A percentile compares a stretch with the other conserved stretches of the same genome.
Conservation (phyloP, 202 grass and related monocot genomes). For the Elaeis oleifera region DNA sequence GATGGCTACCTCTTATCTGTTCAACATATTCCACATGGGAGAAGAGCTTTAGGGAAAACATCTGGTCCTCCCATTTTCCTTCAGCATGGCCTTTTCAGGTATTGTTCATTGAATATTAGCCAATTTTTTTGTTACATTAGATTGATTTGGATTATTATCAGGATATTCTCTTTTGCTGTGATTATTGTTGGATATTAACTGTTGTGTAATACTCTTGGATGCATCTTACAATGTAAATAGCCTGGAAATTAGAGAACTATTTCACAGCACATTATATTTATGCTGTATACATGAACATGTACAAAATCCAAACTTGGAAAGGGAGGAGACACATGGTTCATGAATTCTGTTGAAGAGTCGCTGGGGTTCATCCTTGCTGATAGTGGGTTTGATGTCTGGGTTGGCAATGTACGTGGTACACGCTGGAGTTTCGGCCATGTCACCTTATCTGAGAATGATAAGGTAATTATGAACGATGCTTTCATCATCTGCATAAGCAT, state of each 20-base stretch:
- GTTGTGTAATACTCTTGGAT: no score
- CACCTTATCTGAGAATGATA: conserved; percentile 67
- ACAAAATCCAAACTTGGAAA: conserved; percentile 12
- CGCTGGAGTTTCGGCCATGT: conserved; percentile 69
- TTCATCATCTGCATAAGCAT: conserved; percentile 9
- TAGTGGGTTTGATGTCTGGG: conserved; percentile 94
- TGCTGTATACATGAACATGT: no score
- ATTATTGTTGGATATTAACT: no score
- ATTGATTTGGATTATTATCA: no score
- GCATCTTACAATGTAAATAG: no score
- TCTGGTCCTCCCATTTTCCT: conserved; percentile 76
- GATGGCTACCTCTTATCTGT: conserved; percentile 81
- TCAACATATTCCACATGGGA: conserved; percentile 65
- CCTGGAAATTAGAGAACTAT: no score
- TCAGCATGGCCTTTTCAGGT: conserved; percentile 97
- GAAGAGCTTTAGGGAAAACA: conserved; percentile 34
- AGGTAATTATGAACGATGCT: conserved; percentile 33
- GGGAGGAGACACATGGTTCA: conserved; percentile 94
- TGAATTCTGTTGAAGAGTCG: conserved; percentile 62
- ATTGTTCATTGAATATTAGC: conserved; percentile 17
- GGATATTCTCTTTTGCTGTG: no score
- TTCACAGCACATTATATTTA: no score
- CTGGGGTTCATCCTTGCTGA: conserved; percentile 93
- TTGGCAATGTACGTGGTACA: conserved; percentile 91
- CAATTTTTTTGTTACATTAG: no score